These are phyloP conservation scores for Phytophthora sansomeana DNA, from an alignment of 352 stramenopile genomes.

Conservation along the genomic window DNA sequence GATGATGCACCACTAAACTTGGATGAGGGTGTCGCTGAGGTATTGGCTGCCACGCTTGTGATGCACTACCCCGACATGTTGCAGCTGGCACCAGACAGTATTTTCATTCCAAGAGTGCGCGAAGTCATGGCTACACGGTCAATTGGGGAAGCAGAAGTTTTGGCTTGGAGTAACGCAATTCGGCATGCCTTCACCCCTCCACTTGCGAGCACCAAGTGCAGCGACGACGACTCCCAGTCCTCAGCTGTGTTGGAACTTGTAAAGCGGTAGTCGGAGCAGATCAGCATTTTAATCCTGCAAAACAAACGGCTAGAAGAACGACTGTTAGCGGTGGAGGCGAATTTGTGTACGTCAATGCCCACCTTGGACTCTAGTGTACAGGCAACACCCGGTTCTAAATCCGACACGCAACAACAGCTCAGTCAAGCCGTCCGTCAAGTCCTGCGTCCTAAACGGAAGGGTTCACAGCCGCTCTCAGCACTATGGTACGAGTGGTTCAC, in stretches of 20 bases:
- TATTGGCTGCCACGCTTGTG: constrained; percentile 8
- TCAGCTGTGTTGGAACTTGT: constrained; percentile 1
- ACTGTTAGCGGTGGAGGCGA: constrained; percentile 5
- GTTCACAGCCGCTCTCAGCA: background rate
- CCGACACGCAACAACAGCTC: background rate
- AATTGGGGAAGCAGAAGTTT: too few species aligned
- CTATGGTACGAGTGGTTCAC: too few species aligned
- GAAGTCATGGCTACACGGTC: background rate
- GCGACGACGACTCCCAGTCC: background rate
- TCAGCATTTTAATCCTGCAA: constrained; percentile 11
- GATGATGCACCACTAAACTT: too few species aligned
- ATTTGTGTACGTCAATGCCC: background rate
- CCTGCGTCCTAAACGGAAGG: background rate
- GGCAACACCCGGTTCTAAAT: too few species aligned
- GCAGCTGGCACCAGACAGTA: background rate
- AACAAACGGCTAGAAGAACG: constrained; percentile 23
- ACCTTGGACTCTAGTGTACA: too few species aligned
- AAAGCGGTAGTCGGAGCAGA: constrained; percentile 11
- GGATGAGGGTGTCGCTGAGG: constrained; percentile 6
- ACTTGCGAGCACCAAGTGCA: background rate
- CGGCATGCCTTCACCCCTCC: background rate
- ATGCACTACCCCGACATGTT: constrained; percentile 19
- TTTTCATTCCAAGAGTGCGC: constrained; percentile 4
- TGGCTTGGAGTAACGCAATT: background rate
- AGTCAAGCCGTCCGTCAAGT: background rate